Conservation (phyloP, 139 green algal genomes). For the Diplosphaera chodatii region DNA sequence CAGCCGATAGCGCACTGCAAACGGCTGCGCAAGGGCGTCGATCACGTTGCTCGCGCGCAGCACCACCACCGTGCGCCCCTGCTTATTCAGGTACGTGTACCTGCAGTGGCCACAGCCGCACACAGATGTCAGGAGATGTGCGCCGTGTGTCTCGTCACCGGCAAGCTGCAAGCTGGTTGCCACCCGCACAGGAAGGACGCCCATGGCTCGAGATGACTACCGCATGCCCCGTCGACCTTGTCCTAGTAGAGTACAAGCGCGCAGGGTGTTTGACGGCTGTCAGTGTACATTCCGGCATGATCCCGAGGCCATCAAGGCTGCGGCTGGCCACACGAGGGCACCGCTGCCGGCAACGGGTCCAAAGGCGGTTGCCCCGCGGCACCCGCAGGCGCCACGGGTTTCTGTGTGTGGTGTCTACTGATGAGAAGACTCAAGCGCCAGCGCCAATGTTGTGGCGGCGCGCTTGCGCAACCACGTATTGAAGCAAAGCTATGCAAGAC, state of each 20-base stretch:
- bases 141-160: background rate
- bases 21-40: constrained; percentile 25
- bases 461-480: background rate
- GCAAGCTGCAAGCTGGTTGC: background rate
- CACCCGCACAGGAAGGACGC: no score
- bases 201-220: no score
- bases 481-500: no score
- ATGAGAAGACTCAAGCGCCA: background rate
- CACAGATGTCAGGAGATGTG: no score
- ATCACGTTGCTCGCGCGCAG: constrained; percentile 60
- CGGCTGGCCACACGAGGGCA: no score
- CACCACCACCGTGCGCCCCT: constrained; percentile 75
- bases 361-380: background rate
- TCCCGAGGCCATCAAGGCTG: background rate
- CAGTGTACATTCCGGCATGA: background rate
- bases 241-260: no score
- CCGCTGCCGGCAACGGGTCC: background rate
- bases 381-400: background rate
- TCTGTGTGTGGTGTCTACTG: background rate
- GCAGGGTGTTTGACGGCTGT: background rate
- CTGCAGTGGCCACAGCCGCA: no score
- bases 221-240: no score
- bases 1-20: constrained; percentile 23
- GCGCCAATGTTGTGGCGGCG: background rate
- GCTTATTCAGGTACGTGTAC: constrained; percentile 81